phyloP scores from a whole-genome alignment of 2,329 filamentous ascomycete genomes.

The Parastagonospora nodorum region DNA sequence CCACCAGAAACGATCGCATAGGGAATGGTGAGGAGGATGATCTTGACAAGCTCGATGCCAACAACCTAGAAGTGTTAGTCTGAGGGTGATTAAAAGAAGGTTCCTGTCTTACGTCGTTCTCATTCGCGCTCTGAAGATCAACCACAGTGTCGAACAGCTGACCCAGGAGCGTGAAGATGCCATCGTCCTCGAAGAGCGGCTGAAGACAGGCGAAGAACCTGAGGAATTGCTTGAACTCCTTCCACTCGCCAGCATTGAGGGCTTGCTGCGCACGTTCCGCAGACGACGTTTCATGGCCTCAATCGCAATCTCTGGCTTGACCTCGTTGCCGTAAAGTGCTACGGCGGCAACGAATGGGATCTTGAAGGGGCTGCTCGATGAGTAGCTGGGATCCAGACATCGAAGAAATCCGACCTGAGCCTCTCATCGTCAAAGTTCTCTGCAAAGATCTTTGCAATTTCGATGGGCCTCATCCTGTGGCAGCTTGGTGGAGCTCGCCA shows the following conservation, averaged over 20 bases:
- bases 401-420: slow-evolving; percentile 72
- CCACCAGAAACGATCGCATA: slow-evolving; percentile 67
- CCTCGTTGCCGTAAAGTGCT: slow-evolving; percentile 76
- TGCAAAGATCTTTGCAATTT: slow-evolving; percentile 66
- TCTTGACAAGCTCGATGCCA: slow-evolving; percentile 87
- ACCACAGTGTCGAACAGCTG: slow-evolving; percentile 92
- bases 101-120: slow-evolving; percentile 76
- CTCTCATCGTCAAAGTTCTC: slow-evolving; percentile 82
- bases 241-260: slow-evolving; percentile 78
- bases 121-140: slow-evolving; percentile 88
- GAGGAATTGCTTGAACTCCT: slow-evolving; percentile 85
- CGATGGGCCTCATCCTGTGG: slow-evolving; percentile 43
- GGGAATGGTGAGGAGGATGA: slow-evolving; percentile 91
- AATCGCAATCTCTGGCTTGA: slow-evolving; percentile 74
- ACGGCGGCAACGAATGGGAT: slow-evolving; percentile 92
- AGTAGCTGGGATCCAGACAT: slow-evolving; percentile 77
- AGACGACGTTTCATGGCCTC: slow-evolving; percentile 71
- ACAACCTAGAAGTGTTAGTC: slow-evolving; percentile 53
- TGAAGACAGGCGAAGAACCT: slow-evolving; percentile 90
- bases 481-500: slow-evolving; percentile 45
- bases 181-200: slow-evolving; percentile 78
- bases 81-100: slow-evolving; percentile 1
- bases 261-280: slow-evolving; percentile 67
- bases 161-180: slow-evolving; percentile 81
- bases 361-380: slow-evolving; percentile 90